phyloP scores from a whole-genome alignment of 2,329 filamentous ascomycete genomes.

The Arthrobotrys conoides region DNA sequence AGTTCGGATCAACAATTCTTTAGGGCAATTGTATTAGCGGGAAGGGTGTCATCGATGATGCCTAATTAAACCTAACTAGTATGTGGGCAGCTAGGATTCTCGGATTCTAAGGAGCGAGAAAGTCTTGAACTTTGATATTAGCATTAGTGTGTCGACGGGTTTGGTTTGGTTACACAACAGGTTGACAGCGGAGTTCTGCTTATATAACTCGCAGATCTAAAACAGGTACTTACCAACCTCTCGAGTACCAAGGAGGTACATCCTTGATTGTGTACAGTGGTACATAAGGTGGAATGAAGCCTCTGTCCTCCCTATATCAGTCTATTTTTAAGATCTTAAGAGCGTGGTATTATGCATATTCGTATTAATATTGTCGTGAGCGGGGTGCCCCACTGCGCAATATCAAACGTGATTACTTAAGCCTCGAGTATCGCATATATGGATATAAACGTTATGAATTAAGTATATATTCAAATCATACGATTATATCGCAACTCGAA shows the following conservation, averaged over 20 bases:
- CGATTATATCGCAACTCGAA: background rate
- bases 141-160: background rate
- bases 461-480: background rate
- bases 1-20: background rate
- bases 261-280: no score
- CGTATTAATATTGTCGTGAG: background rate
- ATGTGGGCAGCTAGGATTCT: no score
- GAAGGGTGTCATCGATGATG: background rate
- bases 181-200: conserved; percentile 3
- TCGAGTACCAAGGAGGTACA: background rate
- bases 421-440: background rate
- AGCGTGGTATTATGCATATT: conserved; percentile 8
- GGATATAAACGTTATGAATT: background rate
- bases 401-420: conserved; percentile 2
- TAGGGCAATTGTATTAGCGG: background rate
- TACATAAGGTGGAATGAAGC: no score
- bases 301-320: background rate
- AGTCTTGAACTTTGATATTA: background rate
- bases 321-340: conserved; percentile 19
- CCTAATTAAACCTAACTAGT: background rate
- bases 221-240: background rate
- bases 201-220: background rate
- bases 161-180: conserved; percentile 10
- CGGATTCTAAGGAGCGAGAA: background rate
- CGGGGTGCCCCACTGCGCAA: background rate